Base-by-base conservation (phyloP, 163 green algal species). In the Trebouxiophyceae sp. region DNA sequence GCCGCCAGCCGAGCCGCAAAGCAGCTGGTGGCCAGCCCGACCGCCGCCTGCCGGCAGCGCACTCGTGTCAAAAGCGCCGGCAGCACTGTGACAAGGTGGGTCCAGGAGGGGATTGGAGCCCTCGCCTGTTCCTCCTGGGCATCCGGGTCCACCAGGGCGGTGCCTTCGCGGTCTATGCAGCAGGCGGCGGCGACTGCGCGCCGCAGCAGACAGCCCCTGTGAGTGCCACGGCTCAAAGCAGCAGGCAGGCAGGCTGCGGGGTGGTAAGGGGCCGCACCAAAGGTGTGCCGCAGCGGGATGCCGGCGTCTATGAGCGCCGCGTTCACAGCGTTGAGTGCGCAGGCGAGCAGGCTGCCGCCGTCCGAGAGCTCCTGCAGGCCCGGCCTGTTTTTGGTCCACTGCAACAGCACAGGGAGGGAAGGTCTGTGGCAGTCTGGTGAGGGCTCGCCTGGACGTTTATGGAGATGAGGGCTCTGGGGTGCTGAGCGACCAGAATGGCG, bases 281-380 rank as follows among this genome's bases (percentile, higher is more conserved):
- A 85, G 58, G 84, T 77, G 59, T 26, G 57, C 16, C 24, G 77
- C 72, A 95, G 73, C 1, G 87, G 79, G 12, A 95, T 60, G 0
- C 77, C 87, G 5, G 87, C 87, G 66, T 95, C 87, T 19, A 84
- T 73, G 23, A 95, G 71, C 1, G 86, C 87, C 4, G 83, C 74
- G 57, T 70, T 86, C 2, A 77, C 78, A 5, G 86, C 87, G 50
- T 93, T 95, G 7, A 91, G 32, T 0, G 79, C 85, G 45, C 78
- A 87, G 4, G 85, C 57, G n/a, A 93, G 72, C 60, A 87, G 30
- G 12, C 65, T 65, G 28, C 87, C 87, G 67, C 92, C 85, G n/a
- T 87, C 82, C 5, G 77, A 60, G 19, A 89, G 33, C 2, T 92
- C 80, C 83, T 92, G 77, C 12, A n/a, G n/a, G n/a, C n/a, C n/a